Percentiles rank a stretch among this genome's conserved stretches.
These are phyloP conservation scores for Alternaria angustiovoidea DNA, from an alignment of 2,329 filamentous ascomycete species.

Conservation along the genomic window DNA sequence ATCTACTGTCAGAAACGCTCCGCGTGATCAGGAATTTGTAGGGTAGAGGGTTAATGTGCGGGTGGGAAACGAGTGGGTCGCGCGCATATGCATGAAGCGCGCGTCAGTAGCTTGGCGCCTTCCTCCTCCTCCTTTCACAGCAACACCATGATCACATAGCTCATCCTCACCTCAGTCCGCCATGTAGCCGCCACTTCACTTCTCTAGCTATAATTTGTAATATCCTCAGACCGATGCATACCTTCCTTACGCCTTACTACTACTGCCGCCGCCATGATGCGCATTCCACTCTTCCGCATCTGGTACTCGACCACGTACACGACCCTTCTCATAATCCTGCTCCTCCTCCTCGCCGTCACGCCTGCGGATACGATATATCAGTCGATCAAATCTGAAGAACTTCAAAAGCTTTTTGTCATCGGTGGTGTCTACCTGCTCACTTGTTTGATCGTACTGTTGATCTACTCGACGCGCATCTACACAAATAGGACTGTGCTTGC, in stretches of 20 bases:
- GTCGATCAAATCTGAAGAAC: slow-evolving; percentile 70
- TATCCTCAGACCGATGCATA: slow-evolving; percentile 34
- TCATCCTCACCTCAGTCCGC: slow-evolving; percentile 16
- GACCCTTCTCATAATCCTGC: slow-evolving; percentile 75
- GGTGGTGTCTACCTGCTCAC: slow-evolving; percentile 78
- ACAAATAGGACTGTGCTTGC: slow-evolving; percentile 81
- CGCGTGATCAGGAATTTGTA: background rate
- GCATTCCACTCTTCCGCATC: slow-evolving; percentile 73
- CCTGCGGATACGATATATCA: slow-evolving; percentile 82
- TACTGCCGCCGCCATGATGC: slow-evolving; percentile 40
- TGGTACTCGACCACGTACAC: slow-evolving; percentile 83
- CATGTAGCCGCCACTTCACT: slow-evolving; percentile 29
- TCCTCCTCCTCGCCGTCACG: slow-evolving; percentile 78
- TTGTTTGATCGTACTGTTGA: slow-evolving; percentile 71
- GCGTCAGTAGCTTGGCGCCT: slow-evolving; percentile 30
- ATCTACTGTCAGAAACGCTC: background rate
- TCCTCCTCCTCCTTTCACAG: slow-evolving; percentile 14
- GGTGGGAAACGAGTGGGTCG: slow-evolving; percentile 21
- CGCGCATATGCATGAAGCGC: slow-evolving; percentile 16
- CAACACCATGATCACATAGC: slow-evolving; percentile 20
- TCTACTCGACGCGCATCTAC: slow-evolving; percentile 86
- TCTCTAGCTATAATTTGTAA: slow-evolving; percentile 35
- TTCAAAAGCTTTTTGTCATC: slow-evolving; percentile 85
- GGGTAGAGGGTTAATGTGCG: background rate
- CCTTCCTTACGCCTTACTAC: slow-evolving; percentile 12